These are phyloP conservation scores for Amoebophrya sp. DNA, from an alignment of 169 alveolate genomes.

Conservation along the genomic window DNA sequence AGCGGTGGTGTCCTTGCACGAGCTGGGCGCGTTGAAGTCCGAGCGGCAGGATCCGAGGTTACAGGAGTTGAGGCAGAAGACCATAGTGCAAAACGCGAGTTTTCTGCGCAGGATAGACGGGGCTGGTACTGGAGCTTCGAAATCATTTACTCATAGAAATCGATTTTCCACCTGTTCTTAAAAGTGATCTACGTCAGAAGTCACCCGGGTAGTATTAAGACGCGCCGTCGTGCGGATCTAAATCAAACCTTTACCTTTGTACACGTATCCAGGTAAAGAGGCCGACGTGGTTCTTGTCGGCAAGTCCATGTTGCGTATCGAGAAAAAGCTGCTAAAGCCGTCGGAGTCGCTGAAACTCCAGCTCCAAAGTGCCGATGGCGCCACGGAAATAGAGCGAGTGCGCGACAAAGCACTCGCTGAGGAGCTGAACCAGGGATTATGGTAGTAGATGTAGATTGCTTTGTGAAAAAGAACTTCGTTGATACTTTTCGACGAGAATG, in stretches of 20 bases:
- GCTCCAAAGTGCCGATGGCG: neutral
- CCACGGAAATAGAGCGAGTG: neutral
- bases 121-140: too few relatives aligned
- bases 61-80: neutral
- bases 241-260: too few relatives aligned
- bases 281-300: neutral
- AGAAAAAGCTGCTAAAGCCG: slow-evolving; percentile 13
- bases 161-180: too few relatives aligned
- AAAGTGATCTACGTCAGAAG: too few relatives aligned
- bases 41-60: neutral
- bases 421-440: neutral
- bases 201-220: too few relatives aligned
- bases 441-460: too few relatives aligned
- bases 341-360: neutral
- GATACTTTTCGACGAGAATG: too few relatives aligned
- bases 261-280: too few relatives aligned
- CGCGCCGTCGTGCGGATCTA: too few relatives aligned
- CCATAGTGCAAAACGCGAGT: neutral
- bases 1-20: neutral
- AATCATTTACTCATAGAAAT: too few relatives aligned
- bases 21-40: neutral
- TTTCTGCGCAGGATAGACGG: neutral
- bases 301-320: neutral
- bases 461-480: too few relatives aligned
- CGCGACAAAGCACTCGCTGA: neutral